These are phyloP conservation scores for Inga oerstediana DNA, from an alignment of 306 rosid genomes.

Conservation along the genomic window DNA sequence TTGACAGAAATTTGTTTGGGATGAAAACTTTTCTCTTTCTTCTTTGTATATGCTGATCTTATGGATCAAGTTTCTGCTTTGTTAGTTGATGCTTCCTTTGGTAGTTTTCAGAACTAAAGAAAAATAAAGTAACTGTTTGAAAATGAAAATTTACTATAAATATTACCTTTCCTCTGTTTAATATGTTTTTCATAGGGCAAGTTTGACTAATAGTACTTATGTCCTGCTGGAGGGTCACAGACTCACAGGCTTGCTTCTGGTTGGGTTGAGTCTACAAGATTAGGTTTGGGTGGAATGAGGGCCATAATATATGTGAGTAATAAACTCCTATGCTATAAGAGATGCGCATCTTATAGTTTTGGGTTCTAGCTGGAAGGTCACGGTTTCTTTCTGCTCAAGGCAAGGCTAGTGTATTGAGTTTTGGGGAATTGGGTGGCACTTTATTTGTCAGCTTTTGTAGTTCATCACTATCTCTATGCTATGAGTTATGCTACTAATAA, in stretches of 20 bases:
- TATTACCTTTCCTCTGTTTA: neutral
- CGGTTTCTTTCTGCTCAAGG: neutral
- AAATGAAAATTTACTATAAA: neutral
- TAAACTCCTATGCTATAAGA: neutral
- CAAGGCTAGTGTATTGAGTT: neutral
- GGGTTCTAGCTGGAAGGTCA: conserved; percentile 4
- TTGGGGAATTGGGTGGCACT: neutral
- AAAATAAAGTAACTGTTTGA: conserved; percentile 3
- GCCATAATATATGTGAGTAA: neutral
- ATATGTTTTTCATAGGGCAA: neutral
- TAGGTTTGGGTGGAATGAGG: conserved; percentile 1
- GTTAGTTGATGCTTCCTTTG: neutral
- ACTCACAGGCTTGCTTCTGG: conserved; percentile 15
- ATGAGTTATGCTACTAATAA: neutral
- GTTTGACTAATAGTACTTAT: conserved; percentile 11
- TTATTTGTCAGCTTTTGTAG: neutral
- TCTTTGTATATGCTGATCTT: conserved; percentile 17
- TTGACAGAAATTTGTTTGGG: conserved; percentile 12
- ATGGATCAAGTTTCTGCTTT: conserved; percentile 18
- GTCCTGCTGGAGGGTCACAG: conserved; percentile 11
- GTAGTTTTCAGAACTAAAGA: conserved; percentile 17
- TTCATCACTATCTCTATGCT: neutral
- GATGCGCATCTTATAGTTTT: neutral
- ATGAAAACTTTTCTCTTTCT: conserved; percentile 20
- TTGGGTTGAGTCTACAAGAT: conserved; percentile 7